Evolutionary conservation across 2,329 filamentous ascomycete species (phyloP).

Genomic region (Clonostachys rosea): DNA sequence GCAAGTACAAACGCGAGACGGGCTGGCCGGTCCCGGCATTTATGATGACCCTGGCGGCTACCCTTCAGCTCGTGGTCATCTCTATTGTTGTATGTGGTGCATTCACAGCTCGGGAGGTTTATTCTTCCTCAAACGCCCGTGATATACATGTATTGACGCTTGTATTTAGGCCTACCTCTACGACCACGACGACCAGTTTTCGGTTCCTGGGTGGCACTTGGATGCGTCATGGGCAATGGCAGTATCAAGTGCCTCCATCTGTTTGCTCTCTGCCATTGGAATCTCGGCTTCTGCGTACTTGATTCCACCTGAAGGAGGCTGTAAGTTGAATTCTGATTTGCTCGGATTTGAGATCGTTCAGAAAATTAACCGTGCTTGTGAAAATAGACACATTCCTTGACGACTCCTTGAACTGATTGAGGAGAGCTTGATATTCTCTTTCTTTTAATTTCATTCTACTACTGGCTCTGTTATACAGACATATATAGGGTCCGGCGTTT

Average conservation of each 20-base stretch:
- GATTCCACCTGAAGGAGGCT: conserved; percentile 78
- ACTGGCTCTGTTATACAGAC: no score
- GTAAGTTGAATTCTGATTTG: conserved; percentile 51
- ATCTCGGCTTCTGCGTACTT: conserved; percentile 64
- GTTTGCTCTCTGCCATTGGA: conserved; percentile 47
- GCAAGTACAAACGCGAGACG: conserved; percentile 71
- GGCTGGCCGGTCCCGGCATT: conserved; percentile 76
- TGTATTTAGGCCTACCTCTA: conserved; percentile 68
- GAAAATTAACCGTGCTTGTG: background rate
- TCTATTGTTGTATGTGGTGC: conserved; percentile 67
- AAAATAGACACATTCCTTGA: conserved; percentile 8
- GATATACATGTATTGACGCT: conserved; percentile 10
- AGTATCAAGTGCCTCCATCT: conserved; percentile 48
- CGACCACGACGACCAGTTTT: conserved; percentile 79
- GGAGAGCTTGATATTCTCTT: no score
- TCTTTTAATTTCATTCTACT: no score
- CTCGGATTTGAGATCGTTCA: background rate
- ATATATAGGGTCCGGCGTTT: no score
- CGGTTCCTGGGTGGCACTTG: conserved; percentile 72
- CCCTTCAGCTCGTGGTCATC: conserved; percentile 73
- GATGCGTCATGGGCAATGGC: conserved; percentile 75
- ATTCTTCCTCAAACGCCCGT: background rate
- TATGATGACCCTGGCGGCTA: conserved; percentile 60
- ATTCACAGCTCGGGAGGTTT: background rate
- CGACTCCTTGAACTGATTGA: conserved; percentile 24